Conservation (phyloP, 345 rosid species). For the Lepidium aucheri region DNA sequence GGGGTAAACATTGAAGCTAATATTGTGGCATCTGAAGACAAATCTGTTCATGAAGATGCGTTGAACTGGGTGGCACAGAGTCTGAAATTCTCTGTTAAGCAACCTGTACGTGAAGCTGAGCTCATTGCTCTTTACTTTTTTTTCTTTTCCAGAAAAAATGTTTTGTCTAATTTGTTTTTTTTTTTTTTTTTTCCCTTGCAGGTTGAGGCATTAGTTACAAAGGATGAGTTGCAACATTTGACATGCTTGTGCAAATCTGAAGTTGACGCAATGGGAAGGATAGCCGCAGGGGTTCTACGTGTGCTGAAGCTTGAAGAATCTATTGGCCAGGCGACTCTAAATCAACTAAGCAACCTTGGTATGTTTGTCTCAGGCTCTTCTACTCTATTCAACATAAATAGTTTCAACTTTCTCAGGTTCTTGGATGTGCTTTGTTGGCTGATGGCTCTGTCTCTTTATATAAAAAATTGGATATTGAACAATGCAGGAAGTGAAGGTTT, state of each 20-base stretch:
- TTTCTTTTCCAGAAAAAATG: background rate
- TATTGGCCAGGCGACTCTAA: slow-evolving; percentile 64
- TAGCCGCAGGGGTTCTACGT: slow-evolving; percentile 77
- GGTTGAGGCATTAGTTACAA: slow-evolving; percentile 87
- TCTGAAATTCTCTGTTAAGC: slow-evolving; percentile 78
- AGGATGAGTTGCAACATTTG: slow-evolving; percentile 85
- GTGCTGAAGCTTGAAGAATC: slow-evolving; percentile 79
- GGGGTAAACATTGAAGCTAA: slow-evolving; percentile 74
- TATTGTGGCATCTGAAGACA: slow-evolving; percentile 49
- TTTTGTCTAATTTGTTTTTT: no score
- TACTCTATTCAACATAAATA: background rate
- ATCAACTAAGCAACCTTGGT: slow-evolving; percentile 97
- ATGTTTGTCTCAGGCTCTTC: slow-evolving; percentile 13
- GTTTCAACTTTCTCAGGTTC: background rate
- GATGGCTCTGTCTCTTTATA: background rate
- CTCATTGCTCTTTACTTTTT: slow-evolving; percentile 8
- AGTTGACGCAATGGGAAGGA: slow-evolving; percentile 87
- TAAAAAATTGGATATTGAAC: background rate
- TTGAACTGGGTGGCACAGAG: slow-evolving; percentile 76
- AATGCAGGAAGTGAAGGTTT: slow-evolving; percentile 75
- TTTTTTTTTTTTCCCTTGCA: slow-evolving; percentile 3
- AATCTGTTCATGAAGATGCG: slow-evolving; percentile 37
- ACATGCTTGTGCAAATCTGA: slow-evolving; percentile 75
- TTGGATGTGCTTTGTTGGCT: background rate
- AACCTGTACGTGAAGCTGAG: slow-evolving; percentile 58